Base-by-base conservation (phyloP, 495 filamentous ascomycete species). In the Parathielavia hyrcaniae region DNA sequence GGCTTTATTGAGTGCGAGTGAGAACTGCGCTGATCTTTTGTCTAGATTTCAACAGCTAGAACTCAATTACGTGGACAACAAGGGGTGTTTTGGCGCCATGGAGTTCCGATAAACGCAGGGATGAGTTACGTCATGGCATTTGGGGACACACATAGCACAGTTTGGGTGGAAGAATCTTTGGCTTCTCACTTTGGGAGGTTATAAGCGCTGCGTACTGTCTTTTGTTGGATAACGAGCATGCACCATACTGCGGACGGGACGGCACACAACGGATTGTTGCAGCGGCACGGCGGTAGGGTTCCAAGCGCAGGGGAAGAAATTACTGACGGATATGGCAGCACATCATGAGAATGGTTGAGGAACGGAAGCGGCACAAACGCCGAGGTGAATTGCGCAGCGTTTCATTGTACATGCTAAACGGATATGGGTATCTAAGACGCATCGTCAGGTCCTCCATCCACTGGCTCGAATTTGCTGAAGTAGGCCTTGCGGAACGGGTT, bases 11-110 rank as follows among this genome's bases (percentile, higher is more conserved):
- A 30, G 3, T 30, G 26, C 3, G 6, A 30, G 39, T 19, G 13
- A 13, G 13, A 34, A 32, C 10, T n/a, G 10, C 1, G 20, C 55
- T 69, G 51, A 67, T 58, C 0, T 1, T 1, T 11, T 0, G 9
- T 4, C 47, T 19, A 95, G 89, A 66, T 95, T 90, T 69, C 95
- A 99, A 75, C 89, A 95, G 70, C 77, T 99, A 57, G 89, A 96
- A 68, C 78, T 99, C 60, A 86, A 86, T 65, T 90, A 95, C 74
- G 86, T 96, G 38, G 77, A 85, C 40, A 89, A 96, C 67, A 80
- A 73, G 69, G 91, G 92, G 58, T 95, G 89, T 73, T 87, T 87
- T 67, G 85, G 85, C 67, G 89, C 90, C 61, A 81, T 96, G 73
- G 95, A 99, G 73, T 97, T 97, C 75, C 85, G 92, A 73, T 99